phyloP scores from a whole-genome alignment of 2,329 filamentous ascomycete species.

The Cytospora piceicola region DNA sequence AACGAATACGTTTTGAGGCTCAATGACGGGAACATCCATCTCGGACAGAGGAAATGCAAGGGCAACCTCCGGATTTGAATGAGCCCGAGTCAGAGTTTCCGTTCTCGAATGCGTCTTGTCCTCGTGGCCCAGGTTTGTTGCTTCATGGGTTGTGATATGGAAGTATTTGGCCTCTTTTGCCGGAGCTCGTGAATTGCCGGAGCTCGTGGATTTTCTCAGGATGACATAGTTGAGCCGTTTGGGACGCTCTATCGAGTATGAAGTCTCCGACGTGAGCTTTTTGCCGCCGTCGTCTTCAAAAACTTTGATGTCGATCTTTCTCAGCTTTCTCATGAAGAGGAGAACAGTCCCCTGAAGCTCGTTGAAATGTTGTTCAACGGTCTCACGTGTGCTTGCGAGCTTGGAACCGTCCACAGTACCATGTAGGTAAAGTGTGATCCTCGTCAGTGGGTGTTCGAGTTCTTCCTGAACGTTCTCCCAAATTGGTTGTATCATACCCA shows the following conservation, averaged over 20 bases:
- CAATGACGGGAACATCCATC: slow-evolving; percentile 40
- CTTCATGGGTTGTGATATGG: slow-evolving; percentile 23
- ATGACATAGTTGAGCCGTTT: slow-evolving; percentile 14
- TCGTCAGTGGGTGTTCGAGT: slow-evolving; percentile 21
- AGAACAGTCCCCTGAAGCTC: slow-evolving; percentile 45
- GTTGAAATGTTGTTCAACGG: slow-evolving; percentile 42
- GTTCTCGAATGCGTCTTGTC: slow-evolving; percentile 37
- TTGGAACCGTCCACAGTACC: slow-evolving; percentile 11
- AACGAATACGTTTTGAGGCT: slow-evolving; percentile 48
- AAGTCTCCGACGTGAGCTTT: slow-evolving; percentile 19
- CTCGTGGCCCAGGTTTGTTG: slow-evolving; percentile 17
- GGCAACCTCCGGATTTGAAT: slow-evolving; percentile 41
- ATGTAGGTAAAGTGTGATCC: slow-evolving; percentile 27
- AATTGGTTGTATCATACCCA: slow-evolving; percentile 43
- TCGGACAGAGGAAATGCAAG: slow-evolving; percentile 51
- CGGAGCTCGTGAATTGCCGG: background rate
- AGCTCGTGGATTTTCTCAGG: slow-evolving; percentile 31
- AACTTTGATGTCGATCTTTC: slow-evolving; percentile 39
- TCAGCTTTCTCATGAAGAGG: slow-evolving; percentile 48
- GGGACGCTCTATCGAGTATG: slow-evolving; percentile 28
- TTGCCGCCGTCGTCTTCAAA: slow-evolving; percentile 33
- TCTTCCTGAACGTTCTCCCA: slow-evolving; percentile 17
- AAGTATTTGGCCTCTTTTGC: slow-evolving; percentile 2
- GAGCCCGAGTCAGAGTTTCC: slow-evolving; percentile 33
- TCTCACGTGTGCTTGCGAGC: slow-evolving; percentile 27